Base-by-base conservation (phyloP, 2,329 filamentous ascomycete genomes). In the Fusarium veterinarium region DNA sequence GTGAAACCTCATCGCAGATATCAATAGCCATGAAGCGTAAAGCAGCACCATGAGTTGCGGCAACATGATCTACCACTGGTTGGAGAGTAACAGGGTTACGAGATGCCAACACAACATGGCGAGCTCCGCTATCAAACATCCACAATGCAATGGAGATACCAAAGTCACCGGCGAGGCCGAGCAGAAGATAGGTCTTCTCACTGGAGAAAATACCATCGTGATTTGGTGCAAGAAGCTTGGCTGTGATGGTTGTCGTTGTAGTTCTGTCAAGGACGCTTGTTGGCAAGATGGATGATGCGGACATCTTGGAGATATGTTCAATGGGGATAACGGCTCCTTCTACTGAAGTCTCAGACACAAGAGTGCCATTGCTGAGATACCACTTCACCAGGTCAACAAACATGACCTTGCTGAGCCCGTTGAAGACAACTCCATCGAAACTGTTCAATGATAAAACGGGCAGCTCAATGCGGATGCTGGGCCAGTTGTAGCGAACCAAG, bases 61-160 rank as follows among this genome's bases (percentile, higher is more conserved):
- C 49, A 12, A 53, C 49, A 30, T 53, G 23, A n/a, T 53, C 49
- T 6, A 53, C 49, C 31, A 38, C 49, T 14, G 49, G 49, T 13
- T 53, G 49, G 6, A 53, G 33, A 16, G 7, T 5, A 37, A 53
- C 33, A 13, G 49, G 49, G 6, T 38, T 53, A 4, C 49, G 33
- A 28, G 49, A 53, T 8, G 37, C 49, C 10, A 49, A 7, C 3
- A 52, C 48, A 52, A 52, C 51, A 55, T 55, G 25, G 20, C 51
- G 51, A 31, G 51, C 51, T 11, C 51, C 37, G 10, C 19, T 41
- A 8, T 55, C 33, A 13, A 55, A 55, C 37, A 55, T 55, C 35
- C 51, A 55, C 13, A 55, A 5, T 30, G 51, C 23, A 31, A 41
- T 55, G 20, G 37, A 55, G 4, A 30, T 55, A 5, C 51, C 51